Evolutionary conservation across 768 basidiomycete genomes (phyloP).

Genomic region (Psilocybe sp.): DNA sequence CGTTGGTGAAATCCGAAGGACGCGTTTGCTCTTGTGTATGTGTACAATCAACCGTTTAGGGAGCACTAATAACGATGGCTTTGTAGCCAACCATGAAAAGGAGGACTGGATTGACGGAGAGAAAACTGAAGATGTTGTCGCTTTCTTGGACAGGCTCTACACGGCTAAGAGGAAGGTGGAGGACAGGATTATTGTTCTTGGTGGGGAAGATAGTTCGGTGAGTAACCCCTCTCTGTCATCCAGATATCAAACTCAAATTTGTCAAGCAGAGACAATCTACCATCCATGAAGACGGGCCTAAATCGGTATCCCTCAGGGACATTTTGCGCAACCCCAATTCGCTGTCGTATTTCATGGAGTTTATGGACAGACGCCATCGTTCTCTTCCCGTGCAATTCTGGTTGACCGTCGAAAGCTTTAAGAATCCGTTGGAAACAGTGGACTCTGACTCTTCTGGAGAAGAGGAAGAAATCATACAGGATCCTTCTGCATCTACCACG

Average conservation of each 20-base stretch:
- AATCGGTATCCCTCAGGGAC: slow-evolving; percentile 65
- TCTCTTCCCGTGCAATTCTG: slow-evolving; percentile 93
- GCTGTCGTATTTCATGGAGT: slow-evolving; percentile 96
- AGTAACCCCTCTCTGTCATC: not conserved
- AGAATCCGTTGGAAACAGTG: slow-evolving; percentile 87
- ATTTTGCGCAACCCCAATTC: slow-evolving; percentile 87
- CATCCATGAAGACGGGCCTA: slow-evolving; percentile 39
- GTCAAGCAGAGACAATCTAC: slow-evolving; percentile 33
- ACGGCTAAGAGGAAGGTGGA: slow-evolving; percentile 88
- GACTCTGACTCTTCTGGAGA: slow-evolving; percentile 69
- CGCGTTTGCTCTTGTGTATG: slow-evolving; percentile 69
- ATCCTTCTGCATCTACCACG: slow-evolving; percentile 53
- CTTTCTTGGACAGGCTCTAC: slow-evolving; percentile 85
- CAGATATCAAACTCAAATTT: slow-evolving; percentile 2
- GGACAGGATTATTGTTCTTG: slow-evolving; percentile 77
- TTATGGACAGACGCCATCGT: slow-evolving; percentile 87
- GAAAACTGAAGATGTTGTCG: slow-evolving; percentile 80
- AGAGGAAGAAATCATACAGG: slow-evolving; percentile 53
- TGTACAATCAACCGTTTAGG: slow-evolving; percentile 1
- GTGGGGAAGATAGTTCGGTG: slow-evolving; percentile 70
- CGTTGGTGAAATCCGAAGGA: slow-evolving; percentile 84
- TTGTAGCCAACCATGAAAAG: slow-evolving; percentile 76
- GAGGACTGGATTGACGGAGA: slow-evolving; percentile 88
- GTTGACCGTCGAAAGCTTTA: slow-evolving; percentile 97
- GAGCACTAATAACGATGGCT: not conserved